Evolutionary conservation across 1,284 basidiomycete species (phyloP).

Genomic region (Macrocystidia cucumis): DNA sequence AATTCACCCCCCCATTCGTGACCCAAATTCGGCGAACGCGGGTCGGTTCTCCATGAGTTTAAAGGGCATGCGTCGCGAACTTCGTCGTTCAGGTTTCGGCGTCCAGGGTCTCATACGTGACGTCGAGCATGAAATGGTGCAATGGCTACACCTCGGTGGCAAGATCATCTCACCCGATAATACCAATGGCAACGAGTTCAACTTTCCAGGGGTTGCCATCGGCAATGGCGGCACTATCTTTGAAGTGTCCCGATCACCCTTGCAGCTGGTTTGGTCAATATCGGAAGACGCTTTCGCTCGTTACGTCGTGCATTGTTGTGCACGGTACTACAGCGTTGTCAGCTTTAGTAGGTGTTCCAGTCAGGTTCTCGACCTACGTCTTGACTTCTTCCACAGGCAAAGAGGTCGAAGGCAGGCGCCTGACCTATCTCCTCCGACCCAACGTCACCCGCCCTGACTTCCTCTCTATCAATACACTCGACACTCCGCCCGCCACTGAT

Average conservation of each 20-base stretch:
- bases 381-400: slow-evolving; percentile 42
- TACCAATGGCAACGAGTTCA: slow-evolving; percentile 15
- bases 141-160: slow-evolving; percentile 55
- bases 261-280: slow-evolving; percentile 65
- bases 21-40: slow-evolving; percentile 53
- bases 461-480: slow-evolving; percentile 31
- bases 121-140: slow-evolving; percentile 53
- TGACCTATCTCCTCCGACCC: slow-evolving; percentile 73
- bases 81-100: slow-evolving; percentile 53
- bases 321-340: slow-evolving; percentile 69
- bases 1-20: slow-evolving; percentile 25
- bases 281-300: slow-evolving; percentile 62
- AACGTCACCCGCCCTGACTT: slow-evolving; percentile 57
- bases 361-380: slow-evolving; percentile 2
- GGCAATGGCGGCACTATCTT: slow-evolving; percentile 45
- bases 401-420: slow-evolving; percentile 49
- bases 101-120: slow-evolving; percentile 55
- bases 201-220: slow-evolving; percentile 34
- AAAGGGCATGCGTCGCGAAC: slow-evolving; percentile 61
- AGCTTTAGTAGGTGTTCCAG: slow-evolving; percentile 59
- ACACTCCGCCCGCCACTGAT: slow-evolving; percentile 71
- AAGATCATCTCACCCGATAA: slow-evolving; percentile 45
- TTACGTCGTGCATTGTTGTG: slow-evolving; percentile 75
- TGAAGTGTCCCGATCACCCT: slow-evolving; percentile 58
- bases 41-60: slow-evolving; percentile 70